These are phyloP conservation scores for Boletus sp. DNA, from an alignment of 768 basidiomycete genomes.

Conservation along the genomic window DNA sequence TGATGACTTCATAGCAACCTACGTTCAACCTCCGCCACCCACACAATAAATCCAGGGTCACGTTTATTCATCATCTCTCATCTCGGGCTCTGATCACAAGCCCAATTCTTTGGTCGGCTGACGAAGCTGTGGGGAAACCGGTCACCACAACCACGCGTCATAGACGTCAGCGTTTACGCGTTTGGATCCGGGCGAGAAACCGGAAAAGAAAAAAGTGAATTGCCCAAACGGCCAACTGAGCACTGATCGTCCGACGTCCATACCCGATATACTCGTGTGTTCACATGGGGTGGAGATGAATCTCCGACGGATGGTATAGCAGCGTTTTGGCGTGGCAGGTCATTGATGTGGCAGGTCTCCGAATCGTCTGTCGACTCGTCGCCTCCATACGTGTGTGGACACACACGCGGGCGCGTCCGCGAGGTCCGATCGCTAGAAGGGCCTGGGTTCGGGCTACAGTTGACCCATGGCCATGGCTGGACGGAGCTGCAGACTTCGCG, in stretches of 20 bases:
- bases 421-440: conserved; percentile 18
- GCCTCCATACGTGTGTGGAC: not conserved
- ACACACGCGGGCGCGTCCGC: not conserved
- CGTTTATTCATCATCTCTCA: conserved; percentile 3
- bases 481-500: not conserved
- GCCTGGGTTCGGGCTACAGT: not conserved
- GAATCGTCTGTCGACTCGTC: not conserved
- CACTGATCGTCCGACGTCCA: conserved; percentile 16
- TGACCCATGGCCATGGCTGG: not conserved
- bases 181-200: not conserved
- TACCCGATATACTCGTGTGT: conserved; percentile 18
- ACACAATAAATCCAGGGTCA: not conserved
- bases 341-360: not conserved
- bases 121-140: conserved; percentile 18
- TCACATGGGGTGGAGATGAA: not conserved
- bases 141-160: not conserved
- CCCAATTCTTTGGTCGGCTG: conserved; percentile 5
- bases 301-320: not conserved
- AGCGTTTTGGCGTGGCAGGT: not conserved
- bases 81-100: conserved; percentile 28
- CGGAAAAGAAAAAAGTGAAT: not conserved
- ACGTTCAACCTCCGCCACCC: conserved; percentile 11
- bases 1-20: conserved; percentile 26
- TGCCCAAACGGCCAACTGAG: conserved; percentile 1
- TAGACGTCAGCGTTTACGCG: conserved; percentile 1